Base-by-base conservation (phyloP, 2,329 filamentous ascomycete genomes). In the Aspergillus sp. region DNA sequence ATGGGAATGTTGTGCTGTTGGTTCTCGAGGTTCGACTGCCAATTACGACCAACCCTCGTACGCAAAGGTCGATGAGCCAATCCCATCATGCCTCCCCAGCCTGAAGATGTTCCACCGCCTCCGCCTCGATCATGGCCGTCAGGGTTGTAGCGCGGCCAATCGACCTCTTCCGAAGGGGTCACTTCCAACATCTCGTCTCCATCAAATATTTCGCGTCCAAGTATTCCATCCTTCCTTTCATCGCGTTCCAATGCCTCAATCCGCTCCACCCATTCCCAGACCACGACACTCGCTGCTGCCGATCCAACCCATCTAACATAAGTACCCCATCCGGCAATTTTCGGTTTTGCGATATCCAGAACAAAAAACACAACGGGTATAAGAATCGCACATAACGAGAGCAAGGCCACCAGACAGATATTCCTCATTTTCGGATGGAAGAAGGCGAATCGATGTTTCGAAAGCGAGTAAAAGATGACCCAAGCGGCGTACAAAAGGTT, bases 251-350 rank as follows among this genome's bases (percentile, higher is more conserved):
- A 77, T 0, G 92, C 91, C 74, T 97, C 93, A 52, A 97, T 97
- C 25, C 93, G 86, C 76, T 97, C 93, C 3, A 97, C 93, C 93
- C 93, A 97, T 76, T 97, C 93, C 93, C 93, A 97, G 2, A 97
- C 93, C 21, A 96, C 91, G n/a, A 96, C 93, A 77, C 92, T 96
- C 27, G 93, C 93, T 1, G 92, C 92, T 0, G 93, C 92, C 1
- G 92, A 92, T 51, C 93, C 93, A n/a, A 96, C 93, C 93, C 93
- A 97, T 70, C 92, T 84, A 49, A 96, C 93, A 71, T 96, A 97
- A 71, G 96, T 93, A 71, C 93, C 93, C 93, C 93, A 97, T 8
- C 90, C 91, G 41, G 91, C 91, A 62, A 96, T 89, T 62, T 91
- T 88, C 25, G 91, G 89, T 69, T 94, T 89, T 8, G 89, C 89